Base-by-base conservation (phyloP, 2,329 filamentous ascomycete genomes). In the Talaromyces funiculosus region DNA sequence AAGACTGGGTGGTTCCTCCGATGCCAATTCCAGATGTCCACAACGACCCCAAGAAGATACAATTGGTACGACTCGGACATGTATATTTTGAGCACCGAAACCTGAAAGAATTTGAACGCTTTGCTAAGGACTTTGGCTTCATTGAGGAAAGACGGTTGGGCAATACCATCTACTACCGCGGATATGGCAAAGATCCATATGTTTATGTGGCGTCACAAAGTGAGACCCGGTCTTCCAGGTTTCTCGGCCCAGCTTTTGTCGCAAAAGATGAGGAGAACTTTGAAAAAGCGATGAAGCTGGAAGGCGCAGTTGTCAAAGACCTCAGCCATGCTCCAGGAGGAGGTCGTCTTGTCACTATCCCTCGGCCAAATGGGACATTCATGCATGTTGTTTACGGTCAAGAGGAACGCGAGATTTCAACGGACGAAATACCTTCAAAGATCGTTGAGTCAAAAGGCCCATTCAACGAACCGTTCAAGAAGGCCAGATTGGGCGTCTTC, bases 171-270 rank as follows among this genome's bases (percentile, higher is more conserved):
- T 88, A 83, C 75, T 86, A 81, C 70, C 80, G 83, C 42, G 85
- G 85, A 18, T 87, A 86, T 67, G 84, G 85, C 14, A 73, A 72
- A 6, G 84, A 87, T 65, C 83, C 84, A 12, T 86, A 84, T 68
- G 74, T 86, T 2, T 77, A 86, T 47, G 84, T 82, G 64, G 79
- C 83, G 81, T 81, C 66, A 75, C 82, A 53, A 76, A 78, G 61
- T 74, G 75, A 54, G 78, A 81, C 1, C 67, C 72, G 53, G 71
- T 78, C 67, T 74, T 81, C 61, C 73, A 77, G 57, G 60, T 88
- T 87, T 67, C 77, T 80, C 5, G 85, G 85, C 1, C 78, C 80
- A 0, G 82, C 78, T 1, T 87, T 84, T 63, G 81, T 80, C 37
- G 85, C 87, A 5, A 81, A 82, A 63, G 79, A 77, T 5, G 75